Evolutionary conservation across 2,329 filamentous ascomycete species (phyloP), one percentile per base, ranked within the genome.

Genomic region (Aspergillus fischeri): DNA sequence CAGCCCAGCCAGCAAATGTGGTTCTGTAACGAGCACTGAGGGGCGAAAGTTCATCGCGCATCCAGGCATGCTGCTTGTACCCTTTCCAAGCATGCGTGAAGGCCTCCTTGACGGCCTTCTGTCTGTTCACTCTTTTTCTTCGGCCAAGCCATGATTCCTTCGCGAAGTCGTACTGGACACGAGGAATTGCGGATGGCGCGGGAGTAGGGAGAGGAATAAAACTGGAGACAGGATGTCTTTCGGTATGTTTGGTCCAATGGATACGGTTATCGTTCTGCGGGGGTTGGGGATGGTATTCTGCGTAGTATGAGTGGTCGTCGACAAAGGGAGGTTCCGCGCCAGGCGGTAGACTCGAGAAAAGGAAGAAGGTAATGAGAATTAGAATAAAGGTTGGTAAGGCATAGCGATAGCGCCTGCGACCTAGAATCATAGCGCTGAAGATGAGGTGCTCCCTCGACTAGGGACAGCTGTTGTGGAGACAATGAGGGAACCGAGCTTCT

Each of bases 1-100:
- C 92, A 38, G 89, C 90, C 92, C 92, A 96, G 52, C 89, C 91
- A 65, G 91, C 93, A 73, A 97, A 97, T 0, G 91, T 89, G 67
- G 96, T 89, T n/a, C 84, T 83, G 62, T 80, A 84, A 14, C 77
- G 77, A 44, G 86, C 87, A 55, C 84, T 84, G 5, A 92, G 79
- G 1, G 94, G 94, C 24, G 78, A 82, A 14, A 97, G 78, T 76
- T 97, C 94, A 70, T 99, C 94, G 63, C 92, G 89, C 65, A 87
- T 82, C 86, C 90, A 95, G 11, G 92, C 93, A 67, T 88, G 82
- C 55, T 86, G 80, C 69, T 83, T 89, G 76, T 97, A 99, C 47
- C 90, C 91, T 10, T 80, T 77, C 93, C 94, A 97, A 0, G 91
- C 86, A 65, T 87, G 87, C 65, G 83, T 77, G 71, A 94, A 90